Evolutionary conservation across 345 rosid genomes (phyloP), one percentile per base, ranked within the genome.

Genomic region (Citrus trifoliata): DNA sequence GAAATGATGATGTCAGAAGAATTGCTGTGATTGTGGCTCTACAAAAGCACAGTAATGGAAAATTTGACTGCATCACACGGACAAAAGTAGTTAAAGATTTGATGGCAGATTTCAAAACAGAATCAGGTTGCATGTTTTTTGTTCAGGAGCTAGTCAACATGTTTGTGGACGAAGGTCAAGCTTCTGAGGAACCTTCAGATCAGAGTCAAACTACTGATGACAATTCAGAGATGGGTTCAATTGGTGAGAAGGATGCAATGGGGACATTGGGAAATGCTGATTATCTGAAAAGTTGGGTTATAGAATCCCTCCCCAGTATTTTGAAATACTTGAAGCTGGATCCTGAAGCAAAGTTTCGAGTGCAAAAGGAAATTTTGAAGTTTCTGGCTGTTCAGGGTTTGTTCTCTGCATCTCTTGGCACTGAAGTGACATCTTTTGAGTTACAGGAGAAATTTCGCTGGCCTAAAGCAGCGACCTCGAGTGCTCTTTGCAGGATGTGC

Each of bases 181-280:
- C 84, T 79, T 87, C 93, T 14, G 98, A 90, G 80, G 94, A 94
- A 83, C 92, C 98, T 71, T 97, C 98, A 40, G 98, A 94, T 87
- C 99, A 94, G 87, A 96, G 98, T 86, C 98, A 95, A 88, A 94
- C 99, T 75, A 96, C 98, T 21, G 99, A 97, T 89, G 99, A 97
- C 74, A 96, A 94, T 81, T 93, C 95, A 25, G 99, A 94, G 85
- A 88, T 91, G 73, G 98, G 94, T 51, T 90, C 95, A 30, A 67
- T 81, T 10, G 97, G 93, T 83, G 97, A 93, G 78, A 96, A 89
- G 85, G 97, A 93, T 77, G 86, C 91, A 48, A 59, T 81, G 83
- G 88, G 83, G 73, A 69, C 85, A 30, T 76, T 78, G 56, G 97
- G 87, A 77, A 92, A 82, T 80, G 83, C 92, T 63, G 98, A 96